phyloP scores from a whole-genome alignment of 176 grass and related monocot species.

The Oryza coarctata region DNA sequence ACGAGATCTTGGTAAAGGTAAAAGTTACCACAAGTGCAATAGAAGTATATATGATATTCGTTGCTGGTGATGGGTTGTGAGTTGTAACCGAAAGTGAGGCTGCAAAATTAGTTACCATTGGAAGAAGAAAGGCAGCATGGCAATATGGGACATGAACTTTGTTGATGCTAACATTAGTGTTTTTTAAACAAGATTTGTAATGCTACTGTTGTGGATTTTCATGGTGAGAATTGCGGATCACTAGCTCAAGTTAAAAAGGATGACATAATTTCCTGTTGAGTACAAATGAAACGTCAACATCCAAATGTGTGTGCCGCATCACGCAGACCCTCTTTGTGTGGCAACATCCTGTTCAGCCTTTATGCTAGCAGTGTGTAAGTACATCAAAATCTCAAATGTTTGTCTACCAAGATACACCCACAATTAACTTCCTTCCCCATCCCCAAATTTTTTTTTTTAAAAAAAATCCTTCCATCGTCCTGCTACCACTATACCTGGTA shows the following conservation, averaged over 20 bases:
- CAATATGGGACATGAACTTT: neutral
- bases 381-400: neutral
- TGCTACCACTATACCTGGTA: neutral
- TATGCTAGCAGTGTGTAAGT: neutral
- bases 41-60: conserved; percentile 12
- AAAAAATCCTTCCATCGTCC: neutral
- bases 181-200: too few relatives aligned
- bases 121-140: conserved; percentile 5
- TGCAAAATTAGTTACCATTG: neutral
- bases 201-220: too few relatives aligned
- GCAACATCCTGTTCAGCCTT: neutral
- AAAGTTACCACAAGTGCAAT: neutral
- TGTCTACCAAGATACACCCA: neutral
- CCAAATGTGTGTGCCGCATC: neutral
- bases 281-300: neutral
- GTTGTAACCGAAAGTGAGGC: conserved; percentile 10
- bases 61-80: neutral
- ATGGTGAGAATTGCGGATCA: neutral
- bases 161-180: neutral
- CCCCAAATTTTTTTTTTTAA: too few relatives aligned
- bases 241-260: neutral
- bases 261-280: neutral
- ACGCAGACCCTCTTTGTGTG: neutral
- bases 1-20: neutral
- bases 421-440: neutral